These are phyloP conservation scores for Naganishia friedmannii DNA, from an alignment of 768 basidiomycete species.

Conservation along the genomic window DNA sequence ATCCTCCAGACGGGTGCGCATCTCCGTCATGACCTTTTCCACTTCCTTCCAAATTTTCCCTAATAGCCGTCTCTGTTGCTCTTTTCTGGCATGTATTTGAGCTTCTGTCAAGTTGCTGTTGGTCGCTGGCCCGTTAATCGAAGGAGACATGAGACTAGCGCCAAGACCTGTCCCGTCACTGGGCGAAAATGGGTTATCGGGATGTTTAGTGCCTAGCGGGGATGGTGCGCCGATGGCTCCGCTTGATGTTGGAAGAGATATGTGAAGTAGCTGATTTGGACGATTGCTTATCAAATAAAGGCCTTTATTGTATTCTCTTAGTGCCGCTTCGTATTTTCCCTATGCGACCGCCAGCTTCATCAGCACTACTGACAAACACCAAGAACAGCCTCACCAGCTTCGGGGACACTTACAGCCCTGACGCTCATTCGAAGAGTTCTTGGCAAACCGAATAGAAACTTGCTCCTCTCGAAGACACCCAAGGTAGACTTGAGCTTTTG, in stretches of 20 bases:
- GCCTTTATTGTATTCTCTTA: conserved; percentile 96
- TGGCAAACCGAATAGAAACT: conserved; percentile 98
- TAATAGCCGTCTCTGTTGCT: conserved; percentile 85
- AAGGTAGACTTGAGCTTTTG: conserved; percentile 87
- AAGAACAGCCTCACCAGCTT: too few species aligned
- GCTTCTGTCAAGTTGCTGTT: conserved; percentile 17
- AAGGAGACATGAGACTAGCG: conserved; percentile 6
- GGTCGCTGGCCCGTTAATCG: too few species aligned
- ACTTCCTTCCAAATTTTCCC: conserved; percentile 95
- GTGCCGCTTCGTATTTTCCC: conserved; percentile 89
- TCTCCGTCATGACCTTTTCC: conserved; percentile 89
- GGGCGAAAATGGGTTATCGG: conserved; percentile 16
- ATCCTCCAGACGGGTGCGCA: conserved; percentile 72
- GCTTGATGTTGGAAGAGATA: conserved; percentile 39
- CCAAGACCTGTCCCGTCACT: background rate
- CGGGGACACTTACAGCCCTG: conserved; percentile 64
- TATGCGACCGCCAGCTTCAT: conserved; percentile 46
- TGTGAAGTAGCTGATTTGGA: conserved; percentile 79
- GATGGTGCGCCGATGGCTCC: background rate
- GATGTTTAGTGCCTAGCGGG: background rate
- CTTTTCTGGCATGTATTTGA: conserved; percentile 52
- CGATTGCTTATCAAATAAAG: conserved; percentile 82
- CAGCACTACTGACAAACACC: too few species aligned
- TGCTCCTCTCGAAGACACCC: conserved; percentile 90
- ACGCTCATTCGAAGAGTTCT: conserved; percentile 82